Evolutionary conservation across 257 asterid genomes (phyloP), one percentile per base, ranked within the genome.

Genomic region (Solanum boliviense): DNA sequence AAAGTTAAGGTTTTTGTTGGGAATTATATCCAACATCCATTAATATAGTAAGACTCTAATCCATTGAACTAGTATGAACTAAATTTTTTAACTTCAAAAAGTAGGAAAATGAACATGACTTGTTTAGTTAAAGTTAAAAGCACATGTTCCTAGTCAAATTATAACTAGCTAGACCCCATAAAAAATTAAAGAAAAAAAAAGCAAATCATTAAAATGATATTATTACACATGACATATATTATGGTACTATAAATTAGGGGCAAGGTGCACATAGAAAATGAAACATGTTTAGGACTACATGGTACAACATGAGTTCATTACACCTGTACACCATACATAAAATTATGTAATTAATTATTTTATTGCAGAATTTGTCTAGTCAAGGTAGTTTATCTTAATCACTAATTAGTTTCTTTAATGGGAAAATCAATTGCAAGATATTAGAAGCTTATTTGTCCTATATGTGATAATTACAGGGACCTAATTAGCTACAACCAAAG

Each of bases 321-420:
- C 85, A 79, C 67, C 39, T 79, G 39, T 44, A 79, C 27, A 48
- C 85, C 68, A 81, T 9, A 81, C 36, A 39, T 39, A 44, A 76
- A 76, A 38, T 41, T 39, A 52, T 25, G 32, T 35, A 78, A 91
- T 86, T 35, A 78, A 89, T 86, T 88, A 91, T 88, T 89, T 48
- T 84, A 84, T 89, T 91, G 90, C 91, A 27, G 62, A 88, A 90
- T 88, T 88, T 88, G 92, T 90, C 87, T 85, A 90, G 88, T 86
- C 93, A 89, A 89, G 88, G 21, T 52, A 82, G 79, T 38, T 89
- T 89, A 90, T 88, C 91, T 88, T 85, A 87, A 88, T 84, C 89
- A 79, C 91, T 86, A 89, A 87, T 79, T 88, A 48, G 86, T 90
- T 72, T 81, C 90, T 87, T 87, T 84, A 84, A 90, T 88, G 86